These are phyloP conservation scores for Fomitopsis schrenkii DNA, from an alignment of 1,284 basidiomycete genomes.

Conservation along the genomic window DNA sequence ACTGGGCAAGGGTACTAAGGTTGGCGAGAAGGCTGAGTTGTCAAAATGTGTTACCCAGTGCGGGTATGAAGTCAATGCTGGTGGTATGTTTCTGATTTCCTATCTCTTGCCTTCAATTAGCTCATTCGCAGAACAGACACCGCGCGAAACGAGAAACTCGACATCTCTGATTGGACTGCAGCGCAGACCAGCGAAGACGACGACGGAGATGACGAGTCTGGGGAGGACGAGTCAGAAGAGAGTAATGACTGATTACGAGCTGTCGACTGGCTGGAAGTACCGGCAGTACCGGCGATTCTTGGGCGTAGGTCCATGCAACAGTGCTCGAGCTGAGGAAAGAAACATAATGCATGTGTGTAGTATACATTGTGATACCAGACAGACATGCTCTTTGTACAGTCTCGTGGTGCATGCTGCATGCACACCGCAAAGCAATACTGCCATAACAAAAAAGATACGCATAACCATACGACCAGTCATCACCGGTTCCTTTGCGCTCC, in stretches of 20 bases:
- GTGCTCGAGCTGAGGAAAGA: background rate
- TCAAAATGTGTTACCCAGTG: constrained; percentile 85
- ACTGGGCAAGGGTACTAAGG: constrained; percentile 75
- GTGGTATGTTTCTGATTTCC: constrained; percentile 40
- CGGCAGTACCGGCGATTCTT: too few species aligned
- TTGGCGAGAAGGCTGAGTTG: constrained; percentile 80
- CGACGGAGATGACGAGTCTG: constrained; percentile 5
- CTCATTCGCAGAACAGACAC: constrained; percentile 18
- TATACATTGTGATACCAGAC: constrained; percentile 19
- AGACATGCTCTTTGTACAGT: background rate
- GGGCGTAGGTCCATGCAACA: too few species aligned
- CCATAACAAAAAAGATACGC: background rate
- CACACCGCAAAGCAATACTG: background rate
- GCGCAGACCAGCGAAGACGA: constrained; percentile 16
- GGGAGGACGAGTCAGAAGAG: constrained; percentile 13
- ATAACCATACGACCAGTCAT: background rate
- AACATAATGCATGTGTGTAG: constrained; percentile 16
- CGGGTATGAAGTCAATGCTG: constrained; percentile 77
- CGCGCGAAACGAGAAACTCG: constrained; percentile 29
- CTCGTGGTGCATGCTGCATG: background rate
- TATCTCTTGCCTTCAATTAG: too few species aligned
- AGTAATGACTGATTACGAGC: constrained; percentile 8
- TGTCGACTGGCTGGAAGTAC: background rate
- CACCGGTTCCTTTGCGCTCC: constrained; percentile 29
- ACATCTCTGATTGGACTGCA: constrained; percentile 33